phyloP scores from a whole-genome alignment of 2,329 filamentous ascomycete genomes.

The Calonectria hawksworthii region DNA sequence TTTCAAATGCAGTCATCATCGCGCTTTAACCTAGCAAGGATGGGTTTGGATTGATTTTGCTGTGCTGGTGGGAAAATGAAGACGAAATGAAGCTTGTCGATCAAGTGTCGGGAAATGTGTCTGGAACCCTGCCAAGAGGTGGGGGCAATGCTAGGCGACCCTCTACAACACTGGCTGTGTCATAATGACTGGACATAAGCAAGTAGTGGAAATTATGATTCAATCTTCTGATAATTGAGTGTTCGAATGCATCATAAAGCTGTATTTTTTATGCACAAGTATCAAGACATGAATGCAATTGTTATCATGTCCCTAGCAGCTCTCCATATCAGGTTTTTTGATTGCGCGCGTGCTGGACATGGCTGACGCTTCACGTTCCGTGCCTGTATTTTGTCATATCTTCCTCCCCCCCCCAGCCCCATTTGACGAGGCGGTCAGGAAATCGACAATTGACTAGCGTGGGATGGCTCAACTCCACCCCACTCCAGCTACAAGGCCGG shows the following conservation, averaged over 20 bases:
- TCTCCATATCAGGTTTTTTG: neutral
- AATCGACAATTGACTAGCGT: neutral
- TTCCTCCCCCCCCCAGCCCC: neutral
- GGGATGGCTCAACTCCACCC: neutral
- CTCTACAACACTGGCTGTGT: neutral
- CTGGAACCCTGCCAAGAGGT: neutral
- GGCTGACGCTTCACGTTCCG: neutral
- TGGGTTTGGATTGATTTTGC: neutral
- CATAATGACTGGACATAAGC: neutral
- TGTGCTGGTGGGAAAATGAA: neutral
- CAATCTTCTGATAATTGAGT: neutral
- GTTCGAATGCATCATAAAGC: neutral
- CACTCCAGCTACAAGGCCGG: no score
- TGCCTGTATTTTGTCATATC: neutral
- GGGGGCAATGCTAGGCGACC: no score
- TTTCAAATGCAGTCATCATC: neutral
- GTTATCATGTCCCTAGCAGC: neutral
- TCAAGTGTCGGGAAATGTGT: neutral
- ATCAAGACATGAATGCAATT: neutral
- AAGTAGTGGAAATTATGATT: neutral
- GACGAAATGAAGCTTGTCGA: neutral
- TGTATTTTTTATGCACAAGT: neutral
- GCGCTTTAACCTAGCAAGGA: neutral
- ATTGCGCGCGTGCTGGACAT: neutral
- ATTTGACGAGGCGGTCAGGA: neutral